Percentiles rank a stretch among this genome's conserved stretches.
Conservation (phyloP, 805 yeast genomes). For the Wickerhamia fluorescens region DNA sequence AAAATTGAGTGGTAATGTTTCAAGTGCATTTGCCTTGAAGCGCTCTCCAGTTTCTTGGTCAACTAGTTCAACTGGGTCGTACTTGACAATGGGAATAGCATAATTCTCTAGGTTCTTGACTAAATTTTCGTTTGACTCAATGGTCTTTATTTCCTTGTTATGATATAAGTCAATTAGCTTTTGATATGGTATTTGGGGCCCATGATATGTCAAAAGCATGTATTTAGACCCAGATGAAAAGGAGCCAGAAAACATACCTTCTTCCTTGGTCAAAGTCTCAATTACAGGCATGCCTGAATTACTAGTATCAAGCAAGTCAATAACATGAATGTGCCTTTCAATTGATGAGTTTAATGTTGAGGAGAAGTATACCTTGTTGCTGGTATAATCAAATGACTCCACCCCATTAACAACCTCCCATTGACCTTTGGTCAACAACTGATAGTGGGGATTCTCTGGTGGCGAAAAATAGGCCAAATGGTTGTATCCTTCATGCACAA, state of each 20-base stretch:
- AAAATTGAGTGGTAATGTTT: constrained; percentile 72
- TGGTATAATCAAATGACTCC: constrained; percentile 46
- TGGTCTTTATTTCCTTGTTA: constrained; percentile 25
- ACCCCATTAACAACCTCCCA: constrained; percentile 86
- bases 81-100: constrained; percentile 50
- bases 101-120: constrained; percentile 31
- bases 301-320: constrained; percentile 39
- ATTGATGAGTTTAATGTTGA: constrained; percentile 73
- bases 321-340: constrained; percentile 78
- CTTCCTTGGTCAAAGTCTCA: constrained; percentile 30
- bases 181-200: constrained; percentile 80
- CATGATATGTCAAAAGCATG: constrained; percentile 61
- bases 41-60: constrained; percentile 42
- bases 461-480: constrained; percentile 87
- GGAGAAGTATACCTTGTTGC: constrained; percentile 48
- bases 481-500: constrained; percentile 49
- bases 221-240: constrained; percentile 78
- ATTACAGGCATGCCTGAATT: constrained; percentile 39
- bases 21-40: constrained; percentile 56
- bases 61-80: constrained; percentile 44
- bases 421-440: constrained; percentile 53
- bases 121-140: constrained; percentile 43
- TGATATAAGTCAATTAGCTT: constrained; percentile 43
- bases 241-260: constrained; percentile 63
- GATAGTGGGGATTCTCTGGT: constrained; percentile 28